A percentile compares a stretch with the other conserved stretches of the same genome.
phyloP scores from a whole-genome alignment of 108 stramenopile species.

The Conticribra weissflogii region DNA sequence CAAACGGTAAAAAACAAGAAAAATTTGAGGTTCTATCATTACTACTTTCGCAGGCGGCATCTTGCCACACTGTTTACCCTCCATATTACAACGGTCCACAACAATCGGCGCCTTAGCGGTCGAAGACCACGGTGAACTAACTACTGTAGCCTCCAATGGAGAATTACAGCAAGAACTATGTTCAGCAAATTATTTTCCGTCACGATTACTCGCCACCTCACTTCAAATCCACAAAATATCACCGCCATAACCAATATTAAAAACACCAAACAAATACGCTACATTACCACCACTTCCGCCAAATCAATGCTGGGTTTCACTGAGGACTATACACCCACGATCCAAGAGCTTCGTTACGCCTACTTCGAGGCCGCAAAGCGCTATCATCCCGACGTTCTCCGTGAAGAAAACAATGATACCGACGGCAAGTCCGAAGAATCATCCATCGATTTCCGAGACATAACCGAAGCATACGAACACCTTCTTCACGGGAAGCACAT shows the following conservation, averaged over 20 bases:
- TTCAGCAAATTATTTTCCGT: too few species aligned
- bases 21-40: too few species aligned
- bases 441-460: constrained; percentile 53
- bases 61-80: too few species aligned
- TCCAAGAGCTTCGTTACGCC: constrained; percentile 63
- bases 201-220: too few species aligned
- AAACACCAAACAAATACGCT: background rate
- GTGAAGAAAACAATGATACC: constrained; percentile 14
- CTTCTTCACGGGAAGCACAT: constrained; percentile 35
- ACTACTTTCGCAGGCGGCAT: too few species aligned
- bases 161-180: too few species aligned
- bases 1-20: too few species aligned
- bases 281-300: constrained; percentile 48
- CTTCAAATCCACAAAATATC: too few species aligned
- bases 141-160: too few species aligned
- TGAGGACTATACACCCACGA: constrained; percentile 27
- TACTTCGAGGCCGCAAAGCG: constrained; percentile 77
- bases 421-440: constrained; percentile 8
- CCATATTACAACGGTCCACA: too few species aligned
- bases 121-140: too few species aligned
- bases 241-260: background rate
- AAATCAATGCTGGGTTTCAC: constrained; percentile 57
- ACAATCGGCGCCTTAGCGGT: too few species aligned
- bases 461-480: constrained; percentile 77
- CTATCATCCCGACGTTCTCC: constrained; percentile 70